Base-by-base conservation (phyloP, 805 yeast genomes). In the Tetrapisispora nanseiensis region DNA sequence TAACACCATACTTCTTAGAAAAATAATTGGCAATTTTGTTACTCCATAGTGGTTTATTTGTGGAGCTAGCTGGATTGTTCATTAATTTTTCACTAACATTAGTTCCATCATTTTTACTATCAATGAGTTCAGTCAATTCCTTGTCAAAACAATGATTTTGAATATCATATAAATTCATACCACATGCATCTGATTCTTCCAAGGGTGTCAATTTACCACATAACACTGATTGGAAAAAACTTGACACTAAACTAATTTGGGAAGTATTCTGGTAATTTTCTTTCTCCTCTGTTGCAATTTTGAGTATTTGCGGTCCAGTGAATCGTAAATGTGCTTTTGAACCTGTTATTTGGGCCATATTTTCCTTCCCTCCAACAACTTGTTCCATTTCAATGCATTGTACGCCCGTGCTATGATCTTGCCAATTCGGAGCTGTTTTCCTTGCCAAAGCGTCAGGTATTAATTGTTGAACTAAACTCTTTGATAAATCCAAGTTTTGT, bases 291-390 rank as follows among this genome's bases (percentile, higher is more conserved):
- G 76, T 68, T 2, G 75, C 75, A 36, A 86, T 63, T 53, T 84
- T 85, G 49, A 90, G 67, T 40, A 87, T 86, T 65, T 87, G 97
- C n/a, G 90, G 77, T 0, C 96, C 96, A 0, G 95, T 86, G 57
- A 87, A 87, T 46, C 96, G 69, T 55, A 82, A 82, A 62, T 87
- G 95, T 2, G 95, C 95, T 52, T 80, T 75, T 3, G 95, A 83
- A 1, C 97, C 96, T 0, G 95, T 82, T 20, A 80, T 61, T 29
- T 66, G 52, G 7, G 94, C 87, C 55, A 87, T 64, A 10, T 50
- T 48, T 6, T 64, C 52, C 11, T 72, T 64, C 23, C 89, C 92
- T 3, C 84, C 87, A 10, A 73, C 73, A 1, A 67, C 67, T 1
- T 58, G 57, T 54, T 85, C 92, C 52, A 86, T 80, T 27, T 60